Conservation (phyloP, 805 yeast species). For the Candida broadrunensis region DNA sequence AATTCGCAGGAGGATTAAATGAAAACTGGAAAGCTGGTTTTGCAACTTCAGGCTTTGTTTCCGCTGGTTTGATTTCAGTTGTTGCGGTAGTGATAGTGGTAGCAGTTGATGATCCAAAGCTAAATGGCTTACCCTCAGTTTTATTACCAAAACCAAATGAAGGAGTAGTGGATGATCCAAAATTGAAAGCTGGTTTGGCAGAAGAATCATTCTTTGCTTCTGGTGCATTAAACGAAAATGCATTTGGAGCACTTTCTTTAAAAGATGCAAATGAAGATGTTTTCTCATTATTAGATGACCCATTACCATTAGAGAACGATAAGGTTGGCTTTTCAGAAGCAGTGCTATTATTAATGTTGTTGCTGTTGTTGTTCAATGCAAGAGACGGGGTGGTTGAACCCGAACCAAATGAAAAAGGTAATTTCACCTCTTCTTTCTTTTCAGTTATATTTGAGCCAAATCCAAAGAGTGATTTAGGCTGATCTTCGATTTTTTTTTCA, state of each 20-base stretch:
- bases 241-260: neutral
- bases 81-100: neutral
- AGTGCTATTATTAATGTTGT: too few relatives aligned
- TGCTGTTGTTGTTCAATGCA: too few relatives aligned
- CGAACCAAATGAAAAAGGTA: neutral
- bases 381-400: neutral
- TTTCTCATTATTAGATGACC: neutral
- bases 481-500: slow-evolving; percentile 3
- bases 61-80: slow-evolving; percentile 3
- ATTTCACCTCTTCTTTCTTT: neutral
- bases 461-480: slow-evolving; percentile 5
- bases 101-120: slow-evolving; percentile 10
- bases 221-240: neutral
- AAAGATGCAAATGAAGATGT: slow-evolving; percentile 1
- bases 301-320: neutral
- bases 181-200: slow-evolving; percentile 2
- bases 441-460: neutral
- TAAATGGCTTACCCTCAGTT: slow-evolving; percentile 10
- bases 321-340: neutral
- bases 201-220: neutral
- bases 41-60: slow-evolving; percentile 1
- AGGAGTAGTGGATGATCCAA: slow-evolving; percentile 3
- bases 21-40: slow-evolving; percentile 22
- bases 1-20: slow-evolving; percentile 15
- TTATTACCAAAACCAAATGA: neutral